Conservation (phyloP, 2,329 filamentous ascomycete species). For the Penicillium sp. region DNA sequence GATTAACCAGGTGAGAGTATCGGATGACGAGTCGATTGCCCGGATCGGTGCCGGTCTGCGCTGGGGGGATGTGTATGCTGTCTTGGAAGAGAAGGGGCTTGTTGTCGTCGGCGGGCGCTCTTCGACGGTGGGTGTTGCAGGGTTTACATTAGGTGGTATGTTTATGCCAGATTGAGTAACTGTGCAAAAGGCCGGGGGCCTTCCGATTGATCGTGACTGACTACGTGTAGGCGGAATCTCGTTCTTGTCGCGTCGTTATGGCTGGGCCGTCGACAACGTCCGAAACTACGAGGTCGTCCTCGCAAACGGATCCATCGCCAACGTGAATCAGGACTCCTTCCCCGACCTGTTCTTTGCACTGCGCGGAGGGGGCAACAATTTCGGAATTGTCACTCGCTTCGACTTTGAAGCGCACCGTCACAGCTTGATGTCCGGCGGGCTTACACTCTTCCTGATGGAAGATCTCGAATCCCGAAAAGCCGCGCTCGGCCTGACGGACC, state of each 20-base stretch:
- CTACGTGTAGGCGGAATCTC: slow-evolving; percentile 3
- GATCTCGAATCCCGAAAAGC: not conserved
- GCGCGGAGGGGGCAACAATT: not conserved
- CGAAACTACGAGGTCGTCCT: slow-evolving; percentile 7
- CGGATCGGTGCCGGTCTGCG: not conserved
- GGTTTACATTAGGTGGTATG: not conserved
- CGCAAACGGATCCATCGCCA: not conserved
- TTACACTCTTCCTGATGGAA: not conserved
- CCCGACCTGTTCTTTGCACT: not conserved
- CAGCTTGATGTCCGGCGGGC: not conserved
- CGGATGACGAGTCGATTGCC: not conserved
- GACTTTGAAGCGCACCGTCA: not conserved
- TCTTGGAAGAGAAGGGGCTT: not conserved
- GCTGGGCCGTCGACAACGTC: slow-evolving; percentile 8
- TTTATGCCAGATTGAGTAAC: not conserved
- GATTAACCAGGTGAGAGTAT: not conserved
- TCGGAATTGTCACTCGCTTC: not conserved
- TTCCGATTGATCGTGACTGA: too few species aligned
- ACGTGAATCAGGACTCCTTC: not conserved
- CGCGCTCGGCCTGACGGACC: not conserved
- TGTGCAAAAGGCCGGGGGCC: too few species aligned
- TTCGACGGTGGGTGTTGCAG: not conserved
- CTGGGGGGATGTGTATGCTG: not conserved
- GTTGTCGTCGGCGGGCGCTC: not conserved
- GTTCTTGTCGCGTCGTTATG: slow-evolving; percentile 3